Conservation (phyloP, 1,284 basidiomycete genomes). For the Termitomyces sp. region DNA sequence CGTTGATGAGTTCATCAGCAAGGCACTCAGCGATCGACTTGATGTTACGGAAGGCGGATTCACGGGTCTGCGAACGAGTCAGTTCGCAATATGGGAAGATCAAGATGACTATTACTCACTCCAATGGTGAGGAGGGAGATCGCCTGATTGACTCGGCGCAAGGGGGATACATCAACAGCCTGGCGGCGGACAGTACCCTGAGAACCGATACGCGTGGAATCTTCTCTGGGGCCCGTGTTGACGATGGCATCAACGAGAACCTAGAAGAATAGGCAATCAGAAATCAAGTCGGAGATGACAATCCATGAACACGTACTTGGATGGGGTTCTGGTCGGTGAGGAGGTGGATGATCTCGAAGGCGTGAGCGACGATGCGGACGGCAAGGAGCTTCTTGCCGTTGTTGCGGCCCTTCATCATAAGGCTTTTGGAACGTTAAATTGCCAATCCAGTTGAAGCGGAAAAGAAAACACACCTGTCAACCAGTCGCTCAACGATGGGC, state of each 20-base stretch:
- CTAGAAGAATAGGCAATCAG: slow-evolving; percentile 27
- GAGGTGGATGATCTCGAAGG: slow-evolving; percentile 99
- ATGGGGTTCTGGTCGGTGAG: slow-evolving; percentile 99
- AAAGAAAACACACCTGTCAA: slow-evolving; percentile 77
- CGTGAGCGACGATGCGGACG: slow-evolving; percentile 98
- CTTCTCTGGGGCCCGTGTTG: slow-evolving; percentile 99
- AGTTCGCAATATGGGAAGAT: background rate
- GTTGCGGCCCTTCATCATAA: slow-evolving; percentile 99
- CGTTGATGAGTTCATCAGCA: slow-evolving; percentile 99
- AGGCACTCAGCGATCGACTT: slow-evolving; percentile 99
- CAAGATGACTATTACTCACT: slow-evolving; percentile 45
- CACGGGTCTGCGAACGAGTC: slow-evolving; percentile 71
- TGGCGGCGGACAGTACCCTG: slow-evolving; percentile 99
- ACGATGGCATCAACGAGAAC: slow-evolving; percentile 97
- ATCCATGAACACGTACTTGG: slow-evolving; percentile 56
- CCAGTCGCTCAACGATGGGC: slow-evolving; percentile 99
- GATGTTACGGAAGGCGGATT: slow-evolving; percentile 99
- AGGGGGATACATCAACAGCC: slow-evolving; percentile 98
- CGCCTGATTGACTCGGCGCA: slow-evolving; percentile 98
- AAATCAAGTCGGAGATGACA: background rate
- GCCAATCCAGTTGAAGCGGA: background rate
- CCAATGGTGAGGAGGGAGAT: slow-evolving; percentile 94
- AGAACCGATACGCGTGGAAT: slow-evolving; percentile 99
- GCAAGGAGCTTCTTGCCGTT: slow-evolving; percentile 99
- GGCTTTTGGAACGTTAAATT: slow-evolving; percentile 36